Evolutionary conservation across 208 protist species (phyloP).

Genomic region (Entamoeba moshkovskii): DNA sequence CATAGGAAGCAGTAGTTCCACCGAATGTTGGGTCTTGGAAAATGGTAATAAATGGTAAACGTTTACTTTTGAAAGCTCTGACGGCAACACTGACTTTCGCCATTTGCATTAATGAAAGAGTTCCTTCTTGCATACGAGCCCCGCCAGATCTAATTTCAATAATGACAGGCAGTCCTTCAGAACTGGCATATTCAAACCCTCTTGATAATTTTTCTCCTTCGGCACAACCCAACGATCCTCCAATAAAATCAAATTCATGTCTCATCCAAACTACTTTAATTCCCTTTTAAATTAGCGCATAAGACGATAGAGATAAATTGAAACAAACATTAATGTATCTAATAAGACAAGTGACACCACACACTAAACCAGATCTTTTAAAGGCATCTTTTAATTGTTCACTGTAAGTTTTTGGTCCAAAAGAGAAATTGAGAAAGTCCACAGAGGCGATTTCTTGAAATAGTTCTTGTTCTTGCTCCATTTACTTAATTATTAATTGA

Average conservation of each 20-base stretch:
- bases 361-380: background rate
- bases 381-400: background rate
- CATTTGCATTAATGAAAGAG: conserved; percentile 43
- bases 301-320: background rate
- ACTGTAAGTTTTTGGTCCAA: background rate
- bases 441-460: background rate
- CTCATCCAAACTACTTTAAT: background rate
- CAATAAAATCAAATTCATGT: background rate
- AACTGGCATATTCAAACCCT: conserved; percentile 35
- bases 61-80: background rate
- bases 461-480: background rate
- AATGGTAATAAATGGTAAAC: conserved; percentile 33
- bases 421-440: background rate
- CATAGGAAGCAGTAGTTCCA: conserved; percentile 37
- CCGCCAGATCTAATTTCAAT: conserved; percentile 33
- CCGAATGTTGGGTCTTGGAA: conserved; percentile 42
- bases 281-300: background rate
- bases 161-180: conserved; percentile 29
- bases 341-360: background rate
- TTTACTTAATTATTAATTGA: too few species aligned
- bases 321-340: background rate
- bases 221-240: conserved; percentile 34
- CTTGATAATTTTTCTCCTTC: conserved; percentile 37
- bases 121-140: conserved; percentile 46
- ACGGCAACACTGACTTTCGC: conserved; percentile 41